These are phyloP conservation scores for Mycena floridula DNA, from an alignment of 768 basidiomycete genomes.

Conservation along the genomic window DNA sequence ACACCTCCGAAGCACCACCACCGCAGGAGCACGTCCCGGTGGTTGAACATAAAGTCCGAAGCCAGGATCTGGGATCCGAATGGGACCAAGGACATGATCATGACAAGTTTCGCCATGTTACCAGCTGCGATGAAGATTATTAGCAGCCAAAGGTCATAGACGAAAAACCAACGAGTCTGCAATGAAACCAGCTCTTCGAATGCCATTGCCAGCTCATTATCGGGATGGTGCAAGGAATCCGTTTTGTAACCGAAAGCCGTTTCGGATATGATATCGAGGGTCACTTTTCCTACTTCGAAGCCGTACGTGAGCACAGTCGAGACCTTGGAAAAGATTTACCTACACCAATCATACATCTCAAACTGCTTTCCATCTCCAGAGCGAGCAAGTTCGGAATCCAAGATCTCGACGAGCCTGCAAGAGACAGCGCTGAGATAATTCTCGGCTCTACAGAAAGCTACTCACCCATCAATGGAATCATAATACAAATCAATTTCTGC, in stretches of 20 bases:
- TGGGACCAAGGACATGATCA: slow-evolving; percentile 29
- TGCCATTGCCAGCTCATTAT: slow-evolving; percentile 41
- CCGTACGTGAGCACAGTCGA: not conserved
- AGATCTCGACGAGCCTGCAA: slow-evolving; percentile 29
- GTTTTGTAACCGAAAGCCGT: slow-evolving; percentile 44
- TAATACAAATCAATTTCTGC: slow-evolving; percentile 42
- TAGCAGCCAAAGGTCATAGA: not conserved
- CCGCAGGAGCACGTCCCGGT: slow-evolving; percentile 18
- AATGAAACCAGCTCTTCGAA: slow-evolving; percentile 36
- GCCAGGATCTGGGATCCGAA: slow-evolving; percentile 23
- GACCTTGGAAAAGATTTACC: slow-evolving; percentile 14
- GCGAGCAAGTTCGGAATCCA: slow-evolving; percentile 22
- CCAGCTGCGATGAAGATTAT: not conserved
- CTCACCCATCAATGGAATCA: slow-evolving; percentile 37
- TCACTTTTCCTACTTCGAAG: slow-evolving; percentile 46
- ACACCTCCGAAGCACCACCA: slow-evolving; percentile 15
- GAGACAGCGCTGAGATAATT: too few relatives aligned
- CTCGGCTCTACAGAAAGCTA: too few relatives aligned
- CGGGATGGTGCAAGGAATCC: slow-evolving; percentile 37
- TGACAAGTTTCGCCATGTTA: slow-evolving; percentile 30
- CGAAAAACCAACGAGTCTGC: slow-evolving; percentile 24
- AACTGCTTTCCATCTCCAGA: slow-evolving; percentile 21
- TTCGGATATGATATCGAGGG: slow-evolving; percentile 46
- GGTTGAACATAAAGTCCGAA: slow-evolving; percentile 29
- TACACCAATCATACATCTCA: slow-evolving; percentile 40